Evolutionary conservation across 352 stramenopile genomes (phyloP).

Genomic region (Phytophthora ohioensis): DNA sequence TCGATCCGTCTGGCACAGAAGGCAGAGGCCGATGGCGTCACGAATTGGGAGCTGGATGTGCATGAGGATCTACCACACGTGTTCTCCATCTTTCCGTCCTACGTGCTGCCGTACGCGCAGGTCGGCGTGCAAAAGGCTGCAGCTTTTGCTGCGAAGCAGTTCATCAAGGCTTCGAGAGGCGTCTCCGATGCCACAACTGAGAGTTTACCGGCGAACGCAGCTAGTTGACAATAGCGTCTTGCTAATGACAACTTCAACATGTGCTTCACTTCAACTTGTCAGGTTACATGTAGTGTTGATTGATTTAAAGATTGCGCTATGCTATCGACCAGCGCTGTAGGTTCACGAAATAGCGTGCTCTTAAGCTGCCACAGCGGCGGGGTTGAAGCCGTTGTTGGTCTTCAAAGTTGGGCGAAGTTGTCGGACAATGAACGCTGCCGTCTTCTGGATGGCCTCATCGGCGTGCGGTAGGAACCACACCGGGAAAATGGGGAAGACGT

Average conservation of each 20-base stretch:
- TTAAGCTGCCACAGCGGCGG: slow-evolving; percentile 37
- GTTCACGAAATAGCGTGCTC: not conserved
- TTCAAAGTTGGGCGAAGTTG: slow-evolving; percentile 37
- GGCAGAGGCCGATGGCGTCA: slow-evolving; percentile 42
- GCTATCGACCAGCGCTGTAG: no score
- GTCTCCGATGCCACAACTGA: not conserved
- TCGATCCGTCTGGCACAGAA: slow-evolving; percentile 45
- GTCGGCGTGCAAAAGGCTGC: slow-evolving; percentile 45
- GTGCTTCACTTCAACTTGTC: no score
- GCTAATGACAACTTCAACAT: no score
- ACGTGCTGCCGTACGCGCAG: slow-evolving; percentile 48
- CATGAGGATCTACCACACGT: slow-evolving; percentile 52
- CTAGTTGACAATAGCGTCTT: slow-evolving; percentile 7
- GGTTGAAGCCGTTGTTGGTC: slow-evolving; percentile 24
- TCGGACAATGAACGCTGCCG: slow-evolving; percentile 42
- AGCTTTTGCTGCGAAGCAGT: slow-evolving; percentile 47
- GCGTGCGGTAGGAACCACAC: slow-evolving; percentile 46
- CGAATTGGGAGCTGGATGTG: slow-evolving; percentile 55
- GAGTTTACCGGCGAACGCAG: slow-evolving; percentile 6
- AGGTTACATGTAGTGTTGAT: not conserved
- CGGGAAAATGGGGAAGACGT: slow-evolving; percentile 54
- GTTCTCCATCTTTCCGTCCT: slow-evolving; percentile 49
- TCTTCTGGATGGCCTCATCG: slow-evolving; percentile 38
- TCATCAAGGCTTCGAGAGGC: slow-evolving; percentile 9
- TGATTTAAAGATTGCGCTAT: not conserved